Evolutionary conservation across 2,329 filamentous ascomycete genomes (phyloP).

Genomic region (Thelonectria discophora): DNA sequence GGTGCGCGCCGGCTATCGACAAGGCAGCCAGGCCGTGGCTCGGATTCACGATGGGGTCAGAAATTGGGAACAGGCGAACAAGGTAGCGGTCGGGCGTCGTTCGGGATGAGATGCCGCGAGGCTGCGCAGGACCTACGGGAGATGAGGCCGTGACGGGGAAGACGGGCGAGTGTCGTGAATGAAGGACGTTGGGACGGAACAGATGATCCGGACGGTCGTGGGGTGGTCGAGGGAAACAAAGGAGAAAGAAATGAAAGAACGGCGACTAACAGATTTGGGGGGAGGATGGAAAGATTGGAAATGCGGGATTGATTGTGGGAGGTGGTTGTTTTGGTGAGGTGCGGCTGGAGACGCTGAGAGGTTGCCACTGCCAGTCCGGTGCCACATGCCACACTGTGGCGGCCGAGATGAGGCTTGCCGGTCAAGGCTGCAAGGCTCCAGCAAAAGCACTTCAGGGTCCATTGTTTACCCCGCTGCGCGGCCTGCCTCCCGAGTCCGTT

Average conservation of each 20-base stretch:
- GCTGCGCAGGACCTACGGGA: not conserved
- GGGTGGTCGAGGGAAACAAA: not conserved
- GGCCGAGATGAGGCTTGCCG: too few species aligned
- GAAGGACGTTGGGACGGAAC: not conserved
- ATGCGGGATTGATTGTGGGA: not conserved
- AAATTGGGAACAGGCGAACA: not conserved
- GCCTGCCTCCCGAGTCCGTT: too few species aligned
- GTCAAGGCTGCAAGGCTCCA: too few species aligned
- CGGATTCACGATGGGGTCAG: constrained; percentile 12
- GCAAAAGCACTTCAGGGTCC: too few species aligned
- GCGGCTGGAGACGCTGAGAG: not conserved
- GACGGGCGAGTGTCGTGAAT: not conserved
- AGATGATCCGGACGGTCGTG: not conserved
- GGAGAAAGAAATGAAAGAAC: not conserved
- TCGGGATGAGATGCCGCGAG: not conserved
- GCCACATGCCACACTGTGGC: too few species aligned
- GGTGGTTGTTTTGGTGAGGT: not conserved
- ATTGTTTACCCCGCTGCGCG: too few species aligned
- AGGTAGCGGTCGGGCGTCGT: constrained; percentile 1
- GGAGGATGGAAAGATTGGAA: not conserved
- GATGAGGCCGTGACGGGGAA: not conserved
- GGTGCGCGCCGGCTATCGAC: constrained; percentile 18
- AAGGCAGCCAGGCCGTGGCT: constrained; percentile 14
- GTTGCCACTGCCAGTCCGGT: too few species aligned
- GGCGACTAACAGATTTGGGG: not conserved